phyloP scores from a whole-genome alignment of 352 stramenopile species.

The Phytophthora colocasiae region DNA sequence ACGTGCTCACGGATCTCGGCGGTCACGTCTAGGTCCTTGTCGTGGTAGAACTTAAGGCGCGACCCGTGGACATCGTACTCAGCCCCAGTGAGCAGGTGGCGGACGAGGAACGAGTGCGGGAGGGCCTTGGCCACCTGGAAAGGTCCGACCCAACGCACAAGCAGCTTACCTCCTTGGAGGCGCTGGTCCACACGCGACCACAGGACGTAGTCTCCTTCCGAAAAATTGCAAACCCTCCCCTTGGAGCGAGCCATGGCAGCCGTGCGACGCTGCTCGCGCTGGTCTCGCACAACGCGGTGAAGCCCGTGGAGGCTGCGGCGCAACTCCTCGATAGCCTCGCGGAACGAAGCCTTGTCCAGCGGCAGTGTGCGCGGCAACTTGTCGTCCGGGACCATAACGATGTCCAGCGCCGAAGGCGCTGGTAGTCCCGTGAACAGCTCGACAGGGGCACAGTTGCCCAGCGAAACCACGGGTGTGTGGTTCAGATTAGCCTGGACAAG shows the following conservation, averaged over 20 bases:
- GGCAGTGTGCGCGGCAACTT: background rate
- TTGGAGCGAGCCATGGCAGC: slow-evolving; percentile 17
- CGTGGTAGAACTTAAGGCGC: slow-evolving; percentile 21
- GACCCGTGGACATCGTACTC: slow-evolving; percentile 5
- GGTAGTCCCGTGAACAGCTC: too few species aligned
- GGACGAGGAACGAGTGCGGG: slow-evolving; percentile 23
- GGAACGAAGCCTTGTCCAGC: background rate
- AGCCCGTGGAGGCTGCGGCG: background rate
- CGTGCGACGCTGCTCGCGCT: background rate
- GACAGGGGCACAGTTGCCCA: too few species aligned
- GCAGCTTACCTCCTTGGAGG: slow-evolving; percentile 6
- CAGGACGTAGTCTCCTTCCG: slow-evolving; percentile 11
- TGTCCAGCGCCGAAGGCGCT: background rate
- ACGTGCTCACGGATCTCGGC: slow-evolving; percentile 23
- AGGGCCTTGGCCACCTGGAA: slow-evolving; percentile 17
- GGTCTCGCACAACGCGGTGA: slow-evolving; percentile 1
- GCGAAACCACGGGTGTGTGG: too few species aligned
- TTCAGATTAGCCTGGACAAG: too few species aligned
- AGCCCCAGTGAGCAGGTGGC: slow-evolving; percentile 14
- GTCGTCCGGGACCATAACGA: background rate
- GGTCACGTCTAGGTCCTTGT: slow-evolving; percentile 3
- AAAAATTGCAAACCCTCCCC: slow-evolving; percentile 18
- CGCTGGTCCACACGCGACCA: slow-evolving; percentile 18
- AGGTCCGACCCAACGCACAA: slow-evolving; percentile 8
- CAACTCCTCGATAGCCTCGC: background rate